A percentile compares a stretch with the other conserved stretches of the same genome.
These are phyloP conservation scores for Tetramitus jugosus DNA, from an alignment of 208 protist genomes.

Conservation along the genomic window DNA sequence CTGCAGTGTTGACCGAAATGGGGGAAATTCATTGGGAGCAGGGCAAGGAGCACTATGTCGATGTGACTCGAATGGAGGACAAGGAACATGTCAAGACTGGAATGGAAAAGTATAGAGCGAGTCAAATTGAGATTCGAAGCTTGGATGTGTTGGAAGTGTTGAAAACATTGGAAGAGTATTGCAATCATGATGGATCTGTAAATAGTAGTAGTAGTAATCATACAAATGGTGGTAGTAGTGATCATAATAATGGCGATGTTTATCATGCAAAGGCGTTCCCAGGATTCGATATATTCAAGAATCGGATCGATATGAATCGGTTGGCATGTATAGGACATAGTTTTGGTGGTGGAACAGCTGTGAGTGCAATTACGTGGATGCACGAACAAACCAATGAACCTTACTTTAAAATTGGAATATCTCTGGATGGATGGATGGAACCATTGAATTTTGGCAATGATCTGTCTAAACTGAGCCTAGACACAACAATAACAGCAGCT, in stretches of 20 bases:
- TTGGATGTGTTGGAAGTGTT: no score
- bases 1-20: background rate
- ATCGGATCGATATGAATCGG: background rate
- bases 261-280: background rate
- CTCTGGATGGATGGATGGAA: no score
- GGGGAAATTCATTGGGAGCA: background rate
- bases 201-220: background rate
- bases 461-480: background rate
- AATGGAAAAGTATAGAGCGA: background rate
- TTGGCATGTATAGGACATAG: background rate
- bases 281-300: background rate
- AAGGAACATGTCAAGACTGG: background rate
- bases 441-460: no score
- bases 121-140: no score
- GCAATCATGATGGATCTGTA: background rate
- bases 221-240: background rate
- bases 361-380: background rate
- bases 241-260: background rate
- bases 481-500: background rate
- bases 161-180: no score
- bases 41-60: background rate
- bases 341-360: background rate
- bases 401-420: no score
- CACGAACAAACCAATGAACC: no score
- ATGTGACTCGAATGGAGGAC: background rate